phyloP scores from a whole-genome alignment of 164 flowering plant genomes.

The Amborella trichopoda region DNA sequence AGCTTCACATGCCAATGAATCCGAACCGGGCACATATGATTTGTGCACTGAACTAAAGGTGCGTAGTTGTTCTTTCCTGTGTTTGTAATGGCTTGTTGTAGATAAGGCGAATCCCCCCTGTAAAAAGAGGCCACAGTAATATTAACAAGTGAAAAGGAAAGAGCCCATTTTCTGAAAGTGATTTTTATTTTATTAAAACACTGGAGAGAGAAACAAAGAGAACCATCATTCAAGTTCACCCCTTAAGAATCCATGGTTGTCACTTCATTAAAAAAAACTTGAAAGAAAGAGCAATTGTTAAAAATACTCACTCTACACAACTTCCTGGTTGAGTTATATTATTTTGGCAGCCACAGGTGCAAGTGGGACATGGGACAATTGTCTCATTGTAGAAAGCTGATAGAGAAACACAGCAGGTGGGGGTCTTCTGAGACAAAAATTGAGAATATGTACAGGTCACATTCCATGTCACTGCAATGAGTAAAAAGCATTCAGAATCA shows the following conservation, averaged over 20 bases:
- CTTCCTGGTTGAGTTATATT: constrained; percentile 29
- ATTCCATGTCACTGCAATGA: constrained; percentile 74
- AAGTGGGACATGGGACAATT: constrained; percentile 51
- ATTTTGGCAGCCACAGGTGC: constrained; percentile 63
- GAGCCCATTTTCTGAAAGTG: not conserved
- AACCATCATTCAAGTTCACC: too few relatives aligned
- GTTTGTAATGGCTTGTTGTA: constrained; percentile 33
- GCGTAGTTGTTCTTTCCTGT: constrained; percentile 24
- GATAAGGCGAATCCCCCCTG: constrained; percentile 42
- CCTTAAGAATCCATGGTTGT: too few relatives aligned
- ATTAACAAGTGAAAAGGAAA: not conserved
- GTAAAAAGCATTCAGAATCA: not conserved
- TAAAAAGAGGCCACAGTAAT: too few relatives aligned
- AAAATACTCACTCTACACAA: constrained; percentile 46
- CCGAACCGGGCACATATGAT: constrained; percentile 83
- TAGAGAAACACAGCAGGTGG: constrained; percentile 71
- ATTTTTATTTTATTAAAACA: too few relatives aligned
- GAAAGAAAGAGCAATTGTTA: constrained; percentile 1
- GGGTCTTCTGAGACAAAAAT: constrained; percentile 53
- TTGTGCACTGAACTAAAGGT: constrained; percentile 71
- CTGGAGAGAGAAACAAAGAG: too few relatives aligned
- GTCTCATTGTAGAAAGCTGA: constrained; percentile 63
- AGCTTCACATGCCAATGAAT: constrained; percentile 88
- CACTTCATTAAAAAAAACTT: too few relatives aligned
- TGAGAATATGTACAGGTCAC: constrained; percentile 77